These are phyloP conservation scores for Phaffomyces thermotolerans DNA, from an alignment of 805 yeast genomes.

Conservation along the genomic window DNA sequence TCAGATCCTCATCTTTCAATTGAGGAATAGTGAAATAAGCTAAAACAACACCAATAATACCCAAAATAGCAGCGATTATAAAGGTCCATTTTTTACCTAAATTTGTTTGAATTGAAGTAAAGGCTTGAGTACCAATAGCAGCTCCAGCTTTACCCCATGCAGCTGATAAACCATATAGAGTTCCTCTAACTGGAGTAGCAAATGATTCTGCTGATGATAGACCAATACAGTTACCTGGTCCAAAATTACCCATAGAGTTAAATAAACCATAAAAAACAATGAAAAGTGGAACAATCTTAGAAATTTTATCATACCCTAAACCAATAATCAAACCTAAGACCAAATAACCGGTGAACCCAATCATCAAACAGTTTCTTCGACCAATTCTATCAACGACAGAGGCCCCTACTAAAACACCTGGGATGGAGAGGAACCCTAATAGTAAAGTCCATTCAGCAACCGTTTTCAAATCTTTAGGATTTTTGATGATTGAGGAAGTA, in stretches of 20 bases:
- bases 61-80: conserved; percentile 70
- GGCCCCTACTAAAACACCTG: conserved; percentile 71
- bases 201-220: conserved; percentile 57
- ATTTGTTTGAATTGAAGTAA: conserved; percentile 57
- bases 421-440: conserved; percentile 57
- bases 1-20: neutral
- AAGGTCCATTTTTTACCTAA: conserved; percentile 71
- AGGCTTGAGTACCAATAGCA: conserved; percentile 70
- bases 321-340: conserved; percentile 69
- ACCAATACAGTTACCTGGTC: conserved; percentile 76
- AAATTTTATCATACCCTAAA: conserved; percentile 49
- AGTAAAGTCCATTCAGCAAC: conserved; percentile 71
- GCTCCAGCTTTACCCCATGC: conserved; percentile 83
- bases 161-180: conserved; percentile 67
- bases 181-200: conserved; percentile 75
- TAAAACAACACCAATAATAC: conserved; percentile 53
- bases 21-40: conserved; percentile 36
- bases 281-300: conserved; percentile 53
- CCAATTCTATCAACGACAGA: conserved; percentile 57
- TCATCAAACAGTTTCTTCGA: conserved; percentile 61
- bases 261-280: conserved; percentile 68
- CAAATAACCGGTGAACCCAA: conserved; percentile 65
- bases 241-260: conserved; percentile 64
- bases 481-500: conserved; percentile 43
- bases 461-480: conserved; percentile 33